These are phyloP conservation scores for Caryopteris hybrid DNA, from an alignment of 305 asterid genomes.

Conservation along the genomic window DNA sequence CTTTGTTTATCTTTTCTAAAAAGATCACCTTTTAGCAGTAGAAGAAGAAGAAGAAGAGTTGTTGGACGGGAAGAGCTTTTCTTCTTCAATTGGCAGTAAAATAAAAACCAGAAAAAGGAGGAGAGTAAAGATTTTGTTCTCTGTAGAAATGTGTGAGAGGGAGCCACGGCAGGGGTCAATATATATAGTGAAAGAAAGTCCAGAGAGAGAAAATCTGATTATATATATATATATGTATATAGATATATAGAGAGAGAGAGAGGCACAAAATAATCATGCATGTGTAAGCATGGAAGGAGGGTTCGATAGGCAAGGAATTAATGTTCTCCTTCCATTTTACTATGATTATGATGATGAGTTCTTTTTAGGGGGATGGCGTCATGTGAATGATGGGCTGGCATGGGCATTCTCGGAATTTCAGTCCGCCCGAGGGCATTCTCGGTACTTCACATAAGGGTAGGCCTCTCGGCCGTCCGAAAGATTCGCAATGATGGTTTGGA, in stretches of 20 bases:
- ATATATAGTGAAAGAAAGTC: constrained; percentile 30
- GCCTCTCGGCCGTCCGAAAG: constrained; percentile 52
- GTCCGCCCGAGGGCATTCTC: constrained; percentile 14
- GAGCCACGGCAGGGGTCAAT: neutral
- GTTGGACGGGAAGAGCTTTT: constrained; percentile 14
- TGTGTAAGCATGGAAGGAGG: constrained; percentile 70
- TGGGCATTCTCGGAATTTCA: constrained; percentile 27
- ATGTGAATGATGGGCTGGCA: constrained; percentile 50
- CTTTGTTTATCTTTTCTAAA: constrained; percentile 17
- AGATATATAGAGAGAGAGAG: neutral
- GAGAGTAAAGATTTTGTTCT: too few species aligned
- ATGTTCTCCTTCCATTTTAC: constrained; percentile 33
- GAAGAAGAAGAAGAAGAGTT: constrained; percentile 7
- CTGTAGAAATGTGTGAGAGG: constrained; percentile 13
- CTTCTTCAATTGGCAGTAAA: constrained; percentile 20
- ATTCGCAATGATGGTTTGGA: constrained; percentile 83
- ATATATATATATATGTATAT: too few species aligned
- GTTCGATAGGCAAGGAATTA: constrained; percentile 34
- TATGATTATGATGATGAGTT: constrained; percentile 34
- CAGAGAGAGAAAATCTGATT: neutral
- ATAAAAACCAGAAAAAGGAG: too few species aligned
- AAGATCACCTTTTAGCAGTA: constrained; percentile 33
- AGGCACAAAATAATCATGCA: constrained; percentile 64
- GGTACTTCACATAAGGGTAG: constrained; percentile 34
- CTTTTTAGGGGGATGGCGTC: constrained; percentile 49